Percentiles rank a stretch among this genome's conserved stretches.
These are phyloP conservation scores for Caloboletus firmus DNA, from an alignment of 1,284 basidiomycete species.

Conservation along the genomic window DNA sequence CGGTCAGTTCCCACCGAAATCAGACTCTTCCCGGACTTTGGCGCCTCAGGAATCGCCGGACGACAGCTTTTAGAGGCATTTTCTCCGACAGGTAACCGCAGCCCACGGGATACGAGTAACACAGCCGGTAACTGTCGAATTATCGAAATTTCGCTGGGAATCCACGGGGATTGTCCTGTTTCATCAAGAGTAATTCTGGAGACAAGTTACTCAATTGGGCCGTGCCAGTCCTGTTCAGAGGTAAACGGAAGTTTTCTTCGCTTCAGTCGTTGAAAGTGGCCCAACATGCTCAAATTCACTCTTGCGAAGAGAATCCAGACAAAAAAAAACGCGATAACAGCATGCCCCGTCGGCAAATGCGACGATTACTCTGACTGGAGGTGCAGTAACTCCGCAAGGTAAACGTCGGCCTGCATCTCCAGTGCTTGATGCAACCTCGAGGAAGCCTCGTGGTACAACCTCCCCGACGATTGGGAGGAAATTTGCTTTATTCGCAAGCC, in stretches of 20 bases:
- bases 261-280: slow-evolving; percentile 4
- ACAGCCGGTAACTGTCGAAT: slow-evolving; percentile 6
- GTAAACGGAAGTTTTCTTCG: slow-evolving; percentile 4
- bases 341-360: slow-evolving; percentile 22
- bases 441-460: slow-evolving; percentile 26
- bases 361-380: slow-evolving; percentile 7
- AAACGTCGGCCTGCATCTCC: slow-evolving; percentile 11
- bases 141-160: slow-evolving; percentile 2
- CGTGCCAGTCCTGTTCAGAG: slow-evolving; percentile 3
- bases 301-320: slow-evolving; percentile 8
- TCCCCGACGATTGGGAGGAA: slow-evolving; percentile 14
- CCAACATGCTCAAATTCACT: not conserved
- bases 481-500: slow-evolving; percentile 14
- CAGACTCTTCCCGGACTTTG: slow-evolving; percentile 15
- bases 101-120: slow-evolving; percentile 6
- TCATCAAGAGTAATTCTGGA: slow-evolving; percentile 3
- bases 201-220: not conserved
- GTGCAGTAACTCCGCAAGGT: slow-evolving; percentile 7
- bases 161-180: slow-evolving; percentile 5
- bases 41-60: slow-evolving; percentile 9
- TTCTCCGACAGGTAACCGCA: slow-evolving; percentile 14
- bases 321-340: slow-evolving; percentile 17
- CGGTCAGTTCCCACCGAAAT: slow-evolving; percentile 33
- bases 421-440: slow-evolving; percentile 22
- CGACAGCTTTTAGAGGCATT: slow-evolving; percentile 7